Evolutionary conservation across 2,329 filamentous ascomycete genomes (phyloP).

Genomic region (Trichoderma sp.): DNA sequence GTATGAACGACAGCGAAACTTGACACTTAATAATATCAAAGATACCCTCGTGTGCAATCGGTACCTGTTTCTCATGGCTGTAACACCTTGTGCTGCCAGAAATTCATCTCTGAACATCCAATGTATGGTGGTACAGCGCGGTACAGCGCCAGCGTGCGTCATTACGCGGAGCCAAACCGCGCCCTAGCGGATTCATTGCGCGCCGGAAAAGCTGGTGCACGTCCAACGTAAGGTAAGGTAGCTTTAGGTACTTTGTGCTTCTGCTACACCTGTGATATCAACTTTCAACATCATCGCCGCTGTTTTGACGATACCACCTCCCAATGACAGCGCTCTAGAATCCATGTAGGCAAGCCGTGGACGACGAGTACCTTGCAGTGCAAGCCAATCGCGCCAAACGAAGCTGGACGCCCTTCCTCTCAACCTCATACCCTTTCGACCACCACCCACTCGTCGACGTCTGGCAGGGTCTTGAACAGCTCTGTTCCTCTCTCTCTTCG

Average conservation of each 20-base stretch:
- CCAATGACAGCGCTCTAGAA: background rate
- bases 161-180: slow-evolving; percentile 16
- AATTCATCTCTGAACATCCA: no score
- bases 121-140: background rate
- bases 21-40: no score
- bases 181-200: slow-evolving; percentile 1
- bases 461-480: background rate
- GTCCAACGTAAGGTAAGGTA: background rate
- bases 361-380: background rate
- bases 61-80: no score
- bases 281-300: background rate
- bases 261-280: background rate
- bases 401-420: background rate
- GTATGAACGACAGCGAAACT: no score
- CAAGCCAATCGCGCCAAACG: background rate
- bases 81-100: no score
- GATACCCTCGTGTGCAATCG: no score
- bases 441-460: background rate
- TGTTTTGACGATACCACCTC: background rate
- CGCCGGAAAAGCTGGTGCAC: slow-evolving; percentile 30
- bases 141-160: background rate
- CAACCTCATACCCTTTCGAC: background rate
- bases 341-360: background rate
- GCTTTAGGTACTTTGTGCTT: background rate
- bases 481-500: no score